Conservation (phyloP, 2,329 filamentous ascomycete species). For the Fusarium sp. region DNA sequence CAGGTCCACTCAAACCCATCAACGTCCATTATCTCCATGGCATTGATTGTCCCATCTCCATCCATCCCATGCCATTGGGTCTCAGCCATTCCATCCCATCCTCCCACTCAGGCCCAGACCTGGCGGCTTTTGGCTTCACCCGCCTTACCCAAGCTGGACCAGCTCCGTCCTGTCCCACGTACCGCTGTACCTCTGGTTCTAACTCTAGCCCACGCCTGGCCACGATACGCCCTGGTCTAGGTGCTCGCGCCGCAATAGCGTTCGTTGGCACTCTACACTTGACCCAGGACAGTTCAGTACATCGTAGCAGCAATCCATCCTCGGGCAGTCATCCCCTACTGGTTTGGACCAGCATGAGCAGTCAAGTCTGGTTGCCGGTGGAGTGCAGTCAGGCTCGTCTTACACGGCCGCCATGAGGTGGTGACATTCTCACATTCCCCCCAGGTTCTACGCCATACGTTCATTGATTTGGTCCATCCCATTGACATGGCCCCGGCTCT, state of each 20-base stretch:
- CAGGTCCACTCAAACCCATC: background rate
- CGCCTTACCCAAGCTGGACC: slow-evolving; percentile 7
- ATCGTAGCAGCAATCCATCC: background rate
- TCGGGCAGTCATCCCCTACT: background rate
- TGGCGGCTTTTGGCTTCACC: slow-evolving; percentile 13
- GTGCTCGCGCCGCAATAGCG: background rate
- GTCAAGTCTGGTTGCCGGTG: background rate
- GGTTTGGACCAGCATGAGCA: background rate
- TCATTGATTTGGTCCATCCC: slow-evolving; percentile 8
- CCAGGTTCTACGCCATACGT: slow-evolving; percentile 10
- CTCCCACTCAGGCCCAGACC: background rate
- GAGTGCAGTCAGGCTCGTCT: slow-evolving; percentile 16
- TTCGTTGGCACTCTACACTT: background rate
- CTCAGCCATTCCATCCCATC: background rate
- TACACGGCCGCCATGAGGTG: slow-evolving; percentile 15
- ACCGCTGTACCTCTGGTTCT: background rate
- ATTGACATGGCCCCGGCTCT: slow-evolving; percentile 14
- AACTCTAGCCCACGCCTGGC: slow-evolving; percentile 1
- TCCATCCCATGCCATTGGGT: slow-evolving; percentile 12
- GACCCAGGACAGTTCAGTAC: background rate
- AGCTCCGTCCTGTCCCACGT: slow-evolving; percentile 4
- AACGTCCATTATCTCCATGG: background rate
- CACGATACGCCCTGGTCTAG: slow-evolving; percentile 8
- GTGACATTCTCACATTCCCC: slow-evolving; percentile 19
- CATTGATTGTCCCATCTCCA: slow-evolving; percentile 1